A percentile compares a stretch with the other conserved stretches of the same genome.
phyloP scores from a whole-genome alignment of 1,139 yeast species.

The Pichia inconspicua region DNA sequence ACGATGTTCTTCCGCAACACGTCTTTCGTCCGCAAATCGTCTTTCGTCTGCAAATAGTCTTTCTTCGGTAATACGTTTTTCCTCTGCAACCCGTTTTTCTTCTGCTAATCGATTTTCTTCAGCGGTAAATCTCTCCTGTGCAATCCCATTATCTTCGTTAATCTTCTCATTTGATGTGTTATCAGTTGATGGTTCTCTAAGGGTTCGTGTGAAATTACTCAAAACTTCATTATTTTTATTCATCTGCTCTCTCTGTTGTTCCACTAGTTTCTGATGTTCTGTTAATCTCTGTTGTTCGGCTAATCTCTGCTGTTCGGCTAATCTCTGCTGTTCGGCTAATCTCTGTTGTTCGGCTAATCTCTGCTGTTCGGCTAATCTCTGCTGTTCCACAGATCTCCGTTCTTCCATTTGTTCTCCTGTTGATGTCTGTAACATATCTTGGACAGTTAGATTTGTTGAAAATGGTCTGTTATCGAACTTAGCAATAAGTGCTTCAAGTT shows the following conservation, averaged over 20 bases:
- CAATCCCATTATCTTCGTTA: not conserved
- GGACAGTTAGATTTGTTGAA: not conserved
- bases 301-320: too few species aligned
- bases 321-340: too few species aligned
- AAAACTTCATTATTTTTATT: too few species aligned
- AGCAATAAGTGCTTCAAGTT: not conserved
- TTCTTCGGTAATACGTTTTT: not conserved
- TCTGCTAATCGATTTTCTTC: not conserved
- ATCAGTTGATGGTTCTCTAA: too few species aligned
- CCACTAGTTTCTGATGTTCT: too few species aligned
- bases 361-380: slow-evolving; percentile 1
- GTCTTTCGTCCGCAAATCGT: not conserved
- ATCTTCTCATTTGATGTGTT: too few species aligned
- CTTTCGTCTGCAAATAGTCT: not conserved
- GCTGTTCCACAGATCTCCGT: not conserved
- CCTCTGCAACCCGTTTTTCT: not conserved
- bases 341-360: not conserved
- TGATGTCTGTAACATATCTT: not conserved
- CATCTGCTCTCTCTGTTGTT: not conserved
- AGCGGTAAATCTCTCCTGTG: slow-evolving; percentile 4
- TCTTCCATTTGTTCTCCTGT: too few species aligned
- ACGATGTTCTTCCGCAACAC: not conserved
- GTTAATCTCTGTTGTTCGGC: too few species aligned
- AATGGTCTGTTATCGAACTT: not conserved
- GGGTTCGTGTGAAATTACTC: too few species aligned